Base-by-base conservation (phyloP, 805 yeast genomes). In the Barnettozyma vustinii region DNA sequence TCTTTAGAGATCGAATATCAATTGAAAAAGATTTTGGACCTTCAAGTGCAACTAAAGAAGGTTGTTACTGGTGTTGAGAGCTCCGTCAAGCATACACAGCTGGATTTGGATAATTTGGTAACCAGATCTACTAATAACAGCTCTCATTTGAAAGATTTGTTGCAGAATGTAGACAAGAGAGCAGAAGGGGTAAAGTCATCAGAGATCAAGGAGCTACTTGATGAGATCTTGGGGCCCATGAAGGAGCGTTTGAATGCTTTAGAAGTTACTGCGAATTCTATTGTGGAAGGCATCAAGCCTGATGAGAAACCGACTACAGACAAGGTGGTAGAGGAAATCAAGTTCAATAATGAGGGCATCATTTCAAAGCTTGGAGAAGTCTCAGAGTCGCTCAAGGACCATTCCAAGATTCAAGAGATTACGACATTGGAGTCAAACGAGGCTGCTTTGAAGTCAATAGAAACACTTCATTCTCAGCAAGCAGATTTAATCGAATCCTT, bases 21-120 rank as follows among this genome's bases (percentile, higher is more conserved):
- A 35, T 43, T 66, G 15, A 56, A 55, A 13, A 58, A 53, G 18
- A 49, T 72, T 35, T 54, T 59, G 21, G 64, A 62, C 5, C 50
- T 62, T 1, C 67, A 72, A 25, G 42, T 45, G 15, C 35, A 52
- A 5, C 60, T 73, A 18, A 66, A 65, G 45, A 53, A 56, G 12
- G 57, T 70, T 15, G 56, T 72, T 5, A 52, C 45, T 18, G 49
- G 54, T 3, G 49, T 62, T 3, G 63, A 62, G 36, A 51, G 52
- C 2, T 52, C 64, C 13, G 65, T 62, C 13, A 61, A 56, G 40
- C 61, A 56, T 8, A 60, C 64, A 9, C 66, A 62, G 27, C 9
- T 61, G 39, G 65, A 60, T 25, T 52, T 62, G 16, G 64, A 59
- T 9, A 58, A 50, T 35, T 44, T 62, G 32, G 58, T 60, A 5